Conservation (phyloP, 257 asterid genomes). For the Scutellaria minor region DNA sequence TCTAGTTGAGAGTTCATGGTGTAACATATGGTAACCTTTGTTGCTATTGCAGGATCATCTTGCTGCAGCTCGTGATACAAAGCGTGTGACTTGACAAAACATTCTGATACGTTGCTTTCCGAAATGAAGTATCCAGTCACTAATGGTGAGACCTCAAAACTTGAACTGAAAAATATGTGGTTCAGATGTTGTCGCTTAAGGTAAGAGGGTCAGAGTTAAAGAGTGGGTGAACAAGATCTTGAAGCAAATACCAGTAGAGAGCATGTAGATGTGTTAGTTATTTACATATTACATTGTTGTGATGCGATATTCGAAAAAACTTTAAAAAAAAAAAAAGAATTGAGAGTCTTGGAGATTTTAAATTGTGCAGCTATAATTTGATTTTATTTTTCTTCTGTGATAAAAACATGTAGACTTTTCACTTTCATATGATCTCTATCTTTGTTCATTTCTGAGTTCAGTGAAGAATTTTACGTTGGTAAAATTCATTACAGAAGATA, state of each 20-base stretch:
- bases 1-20: conserved; percentile 13
- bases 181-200: conserved; percentile 25
- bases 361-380: conserved; percentile 40
- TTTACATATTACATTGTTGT: conserved; percentile 29
- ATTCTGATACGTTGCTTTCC: conserved; percentile 11
- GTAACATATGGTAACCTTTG: neutral
- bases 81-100: conserved; percentile 56
- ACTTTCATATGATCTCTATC: conserved; percentile 21
- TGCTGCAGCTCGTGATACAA: conserved; percentile 88
- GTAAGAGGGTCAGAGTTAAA: conserved; percentile 23
- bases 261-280: conserved; percentile 7
- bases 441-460: neutral
- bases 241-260: conserved; percentile 18
- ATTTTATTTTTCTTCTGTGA: conserved; percentile 17
- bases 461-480: neutral
- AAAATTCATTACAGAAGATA: neutral
- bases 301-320: neutral
- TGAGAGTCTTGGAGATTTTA: conserved; percentile 2
- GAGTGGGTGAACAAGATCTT: conserved; percentile 12
- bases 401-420: conserved; percentile 30
- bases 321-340: neutral
- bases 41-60: conserved; percentile 81
- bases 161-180: conserved; percentile 7
- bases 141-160: conserved; percentile 17
- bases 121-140: conserved; percentile 23